Percentiles rank a stretch among this genome's conserved stretches.
Conservation (phyloP, 1,284 basidiomycete species). For the Puccinia sorghi region DNA sequence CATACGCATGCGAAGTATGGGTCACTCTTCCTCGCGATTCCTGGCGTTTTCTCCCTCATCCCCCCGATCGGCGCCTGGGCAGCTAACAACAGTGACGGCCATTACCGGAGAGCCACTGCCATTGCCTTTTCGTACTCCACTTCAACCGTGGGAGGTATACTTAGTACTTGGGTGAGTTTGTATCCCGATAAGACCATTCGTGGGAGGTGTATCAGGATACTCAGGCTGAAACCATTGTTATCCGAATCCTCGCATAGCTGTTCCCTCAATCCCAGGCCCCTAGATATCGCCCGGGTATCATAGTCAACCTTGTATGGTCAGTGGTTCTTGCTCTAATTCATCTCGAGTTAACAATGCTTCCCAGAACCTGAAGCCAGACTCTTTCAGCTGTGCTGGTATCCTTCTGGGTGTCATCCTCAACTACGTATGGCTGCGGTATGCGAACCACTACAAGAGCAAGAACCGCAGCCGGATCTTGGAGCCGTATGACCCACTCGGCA, state of each 20-base stretch:
- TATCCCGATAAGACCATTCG: not conserved
- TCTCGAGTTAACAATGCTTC: not conserved
- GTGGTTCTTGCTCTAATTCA: not conserved
- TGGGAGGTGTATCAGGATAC: not conserved
- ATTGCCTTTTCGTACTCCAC: conserved; percentile 14
- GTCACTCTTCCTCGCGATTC: conserved; percentile 38
- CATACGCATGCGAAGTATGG: conserved; percentile 26
- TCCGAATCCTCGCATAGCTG: conserved; percentile 1
- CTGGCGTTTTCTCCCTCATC: conserved; percentile 23
- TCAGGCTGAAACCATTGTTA: not conserved
- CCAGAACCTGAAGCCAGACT: not conserved
- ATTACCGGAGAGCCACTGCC: conserved; percentile 37
- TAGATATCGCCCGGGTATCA: conserved; percentile 15
- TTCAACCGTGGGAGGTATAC: conserved; percentile 18
- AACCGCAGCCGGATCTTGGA: not conserved
- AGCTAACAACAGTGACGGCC: conserved; percentile 27
- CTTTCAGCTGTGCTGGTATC: conserved; percentile 2
- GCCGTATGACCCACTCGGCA: not conserved
- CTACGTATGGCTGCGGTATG: not conserved
- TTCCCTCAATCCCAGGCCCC: conserved; percentile 25
- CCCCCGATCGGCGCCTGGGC: conserved; percentile 29
- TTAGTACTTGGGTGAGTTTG: conserved; percentile 40
- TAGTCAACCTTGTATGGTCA: conserved; percentile 25
- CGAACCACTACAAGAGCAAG: not conserved
- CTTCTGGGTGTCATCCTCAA: not conserved